phyloP scores from a whole-genome alignment of 2,329 filamentous ascomycete species.

The Aspergillus felis region DNA sequence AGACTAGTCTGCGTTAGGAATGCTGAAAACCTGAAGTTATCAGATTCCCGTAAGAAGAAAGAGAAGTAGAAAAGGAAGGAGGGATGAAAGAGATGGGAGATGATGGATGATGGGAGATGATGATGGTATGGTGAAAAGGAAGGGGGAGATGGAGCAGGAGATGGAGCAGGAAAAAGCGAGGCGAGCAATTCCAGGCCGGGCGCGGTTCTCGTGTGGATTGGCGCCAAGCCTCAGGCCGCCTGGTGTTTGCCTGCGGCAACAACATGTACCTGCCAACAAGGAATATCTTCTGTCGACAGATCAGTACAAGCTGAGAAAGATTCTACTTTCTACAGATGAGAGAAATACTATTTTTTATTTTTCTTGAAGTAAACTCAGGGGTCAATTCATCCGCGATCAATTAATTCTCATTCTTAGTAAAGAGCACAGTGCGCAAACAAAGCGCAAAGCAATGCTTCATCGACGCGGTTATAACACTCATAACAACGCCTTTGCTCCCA shows the following conservation, averaged over 20 bases:
- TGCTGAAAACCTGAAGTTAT: not conserved
- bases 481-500: not conserved
- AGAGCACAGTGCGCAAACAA: not conserved
- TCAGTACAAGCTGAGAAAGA: not conserved
- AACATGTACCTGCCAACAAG: no score
- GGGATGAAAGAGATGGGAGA: slow-evolving; percentile 7
- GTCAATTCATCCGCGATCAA: not conserved
- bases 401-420: not conserved
- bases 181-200: slow-evolving; percentile 6
- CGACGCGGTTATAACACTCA: not conserved
- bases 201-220: slow-evolving; percentile 6
- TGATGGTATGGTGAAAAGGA: slow-evolving; percentile 18
- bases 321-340: not conserved
- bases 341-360: not conserved
- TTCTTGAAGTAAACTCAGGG: not conserved
- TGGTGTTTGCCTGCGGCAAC: not conserved
- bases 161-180: slow-evolving; percentile 5
- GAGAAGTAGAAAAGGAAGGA: slow-evolving; percentile 2
- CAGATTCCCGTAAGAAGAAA: not conserved
- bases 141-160: slow-evolving; percentile 9
- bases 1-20: not conserved
- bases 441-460: not conserved
- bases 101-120: slow-evolving; percentile 2
- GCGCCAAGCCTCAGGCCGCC: not conserved
- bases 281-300: no score